A percentile compares a stretch with the other conserved stretches of the same genome.
phyloP scores from a whole-genome alignment of 2,329 filamentous ascomycete genomes.

The Colletotrichum sp. region DNA sequence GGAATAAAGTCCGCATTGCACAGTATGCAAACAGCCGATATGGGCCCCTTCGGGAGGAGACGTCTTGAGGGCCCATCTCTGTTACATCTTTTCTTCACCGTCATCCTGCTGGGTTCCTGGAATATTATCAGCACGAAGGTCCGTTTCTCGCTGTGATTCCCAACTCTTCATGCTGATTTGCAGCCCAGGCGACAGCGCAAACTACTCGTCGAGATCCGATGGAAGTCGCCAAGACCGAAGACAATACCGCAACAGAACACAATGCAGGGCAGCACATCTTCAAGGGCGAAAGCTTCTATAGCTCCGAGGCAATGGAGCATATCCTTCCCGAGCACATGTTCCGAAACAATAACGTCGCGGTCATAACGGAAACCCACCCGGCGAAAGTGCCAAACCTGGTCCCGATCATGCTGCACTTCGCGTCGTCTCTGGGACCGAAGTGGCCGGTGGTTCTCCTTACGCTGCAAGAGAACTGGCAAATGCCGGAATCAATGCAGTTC shows the following conservation, averaged over 20 bases:
- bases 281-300: background rate
- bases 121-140: background rate
- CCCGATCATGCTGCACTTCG: slow-evolving; percentile 43
- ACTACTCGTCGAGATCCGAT: background rate
- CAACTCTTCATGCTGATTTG: background rate
- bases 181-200: background rate
- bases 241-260: background rate
- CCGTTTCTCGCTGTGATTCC: background rate
- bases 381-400: slow-evolving; percentile 29
- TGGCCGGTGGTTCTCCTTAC: slow-evolving; percentile 53
- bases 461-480: slow-evolving; percentile 28
- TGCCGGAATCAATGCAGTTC: slow-evolving; percentile 28
- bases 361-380: slow-evolving; percentile 38
- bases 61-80: background rate
- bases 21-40: background rate
- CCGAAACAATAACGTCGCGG: slow-evolving; percentile 29
- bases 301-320: background rate
- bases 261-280: background rate
- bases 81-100: background rate
- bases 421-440: slow-evolving; percentile 42
- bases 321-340: background rate
- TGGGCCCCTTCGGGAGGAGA: background rate
- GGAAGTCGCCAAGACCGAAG: background rate
- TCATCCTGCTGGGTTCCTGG: background rate
- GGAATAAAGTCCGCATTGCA: background rate